Evolutionary conservation across 1,139 yeast species (phyloP).

Genomic region (Schwanniomyces etchellsii): DNA sequence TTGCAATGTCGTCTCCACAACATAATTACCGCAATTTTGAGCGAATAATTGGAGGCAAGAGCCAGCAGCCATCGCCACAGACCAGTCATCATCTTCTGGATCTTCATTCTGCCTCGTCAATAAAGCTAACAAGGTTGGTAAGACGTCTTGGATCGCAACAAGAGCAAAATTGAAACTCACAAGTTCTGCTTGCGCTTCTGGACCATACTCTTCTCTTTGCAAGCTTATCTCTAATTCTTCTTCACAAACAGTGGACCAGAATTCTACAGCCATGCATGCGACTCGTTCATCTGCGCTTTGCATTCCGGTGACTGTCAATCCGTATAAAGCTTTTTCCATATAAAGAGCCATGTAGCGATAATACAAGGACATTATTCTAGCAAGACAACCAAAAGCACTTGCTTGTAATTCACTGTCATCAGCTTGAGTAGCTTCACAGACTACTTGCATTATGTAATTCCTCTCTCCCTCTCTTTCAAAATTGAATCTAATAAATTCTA

Average conservation of each 20-base stretch:
- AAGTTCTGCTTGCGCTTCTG: constrained; percentile 30
- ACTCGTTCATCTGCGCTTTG: constrained; percentile 80
- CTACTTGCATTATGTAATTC: constrained; percentile 96
- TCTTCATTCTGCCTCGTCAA: constrained; percentile 89
- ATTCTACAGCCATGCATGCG: constrained; percentile 97
- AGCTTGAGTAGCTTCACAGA: constrained; percentile 96
- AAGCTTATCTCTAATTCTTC: constrained; percentile 81
- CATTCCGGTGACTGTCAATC: constrained; percentile 90
- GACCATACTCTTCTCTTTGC: constrained; percentile 55
- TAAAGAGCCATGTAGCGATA: constrained; percentile 87
- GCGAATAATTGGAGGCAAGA: constrained; percentile 94
- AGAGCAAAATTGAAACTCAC: constrained; percentile 70
- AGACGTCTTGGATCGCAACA: constrained; percentile 75
- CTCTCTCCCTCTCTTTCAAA: constrained; percentile 93
- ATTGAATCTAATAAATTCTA: constrained; percentile 82
- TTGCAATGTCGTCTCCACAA: constrained; percentile 75
- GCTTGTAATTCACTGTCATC: constrained; percentile 79
- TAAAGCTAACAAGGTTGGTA: constrained; percentile 77
- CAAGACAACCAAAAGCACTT: constrained; percentile 92
- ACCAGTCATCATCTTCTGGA: constrained; percentile 94
- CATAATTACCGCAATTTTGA: constrained; percentile 79
- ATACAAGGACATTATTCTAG: constrained; percentile 86
- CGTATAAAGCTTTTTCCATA: constrained; percentile 95
- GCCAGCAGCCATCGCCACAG: constrained; percentile 98
- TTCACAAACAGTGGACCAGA: constrained; percentile 97